Evolutionary conservation across 805 yeast species (phyloP).

Genomic region (Candida dajiaensis): DNA sequence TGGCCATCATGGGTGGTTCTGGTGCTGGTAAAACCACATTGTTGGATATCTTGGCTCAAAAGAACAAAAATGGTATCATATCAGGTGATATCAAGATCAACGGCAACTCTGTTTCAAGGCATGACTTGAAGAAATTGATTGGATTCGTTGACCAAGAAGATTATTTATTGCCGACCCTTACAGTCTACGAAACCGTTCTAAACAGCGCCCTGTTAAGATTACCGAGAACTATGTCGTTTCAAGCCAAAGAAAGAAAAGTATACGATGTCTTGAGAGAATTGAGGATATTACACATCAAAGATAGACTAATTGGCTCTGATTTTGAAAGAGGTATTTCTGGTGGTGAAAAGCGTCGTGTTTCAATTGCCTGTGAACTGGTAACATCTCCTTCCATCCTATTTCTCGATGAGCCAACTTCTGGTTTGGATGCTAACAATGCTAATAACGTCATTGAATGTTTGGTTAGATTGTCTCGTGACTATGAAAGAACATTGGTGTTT

Average conservation of each 20-base stretch:
- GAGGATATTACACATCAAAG: conserved; percentile 76
- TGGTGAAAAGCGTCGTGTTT: conserved; percentile 87
- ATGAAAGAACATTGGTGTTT: conserved; percentile 81
- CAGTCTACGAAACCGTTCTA: conserved; percentile 92
- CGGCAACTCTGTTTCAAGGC: conserved; percentile 43
- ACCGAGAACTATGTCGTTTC: conserved; percentile 72
- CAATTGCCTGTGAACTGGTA: conserved; percentile 89
- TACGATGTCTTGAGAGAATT: conserved; percentile 80
- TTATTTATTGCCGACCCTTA: conserved; percentile 80
- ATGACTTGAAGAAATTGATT: conserved; percentile 56
- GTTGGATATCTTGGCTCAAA: conserved; percentile 85
- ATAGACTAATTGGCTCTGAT: conserved; percentile 82
- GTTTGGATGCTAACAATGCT: conserved; percentile 91
- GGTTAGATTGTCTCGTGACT: conserved; percentile 71
- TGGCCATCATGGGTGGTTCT: conserved; percentile 98
- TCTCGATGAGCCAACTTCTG: conserved; percentile 92
- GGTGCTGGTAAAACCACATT: conserved; percentile 98
- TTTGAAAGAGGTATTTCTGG: conserved; percentile 90
- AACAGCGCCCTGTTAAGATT: conserved; percentile 86
- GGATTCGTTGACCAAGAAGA: conserved; percentile 98
- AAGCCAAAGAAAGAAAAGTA: conserved; percentile 72
- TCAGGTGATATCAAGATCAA: conserved; percentile 70
- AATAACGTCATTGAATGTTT: conserved; percentile 83
- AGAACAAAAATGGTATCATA: conserved; percentile 69
- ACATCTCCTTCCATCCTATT: conserved; percentile 82